phyloP scores from a whole-genome alignment of 2,329 filamentous ascomycete species.

The Colletotrichum chlorophyti region DNA sequence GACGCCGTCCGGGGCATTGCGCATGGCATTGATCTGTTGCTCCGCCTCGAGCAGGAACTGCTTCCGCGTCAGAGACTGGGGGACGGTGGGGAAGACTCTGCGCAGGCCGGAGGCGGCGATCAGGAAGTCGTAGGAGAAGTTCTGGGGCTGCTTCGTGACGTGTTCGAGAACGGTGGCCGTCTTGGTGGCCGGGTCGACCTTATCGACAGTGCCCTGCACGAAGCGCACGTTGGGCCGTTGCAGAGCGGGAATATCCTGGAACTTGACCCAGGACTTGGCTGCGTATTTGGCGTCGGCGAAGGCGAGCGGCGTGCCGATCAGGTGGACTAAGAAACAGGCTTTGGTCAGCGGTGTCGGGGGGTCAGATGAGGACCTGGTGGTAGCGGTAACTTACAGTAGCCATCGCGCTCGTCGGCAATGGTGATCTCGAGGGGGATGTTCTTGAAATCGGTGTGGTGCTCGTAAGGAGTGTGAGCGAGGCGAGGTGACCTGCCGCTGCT shows the following conservation, averaged over 20 bases:
- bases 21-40: slow-evolving; percentile 63
- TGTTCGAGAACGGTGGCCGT: slow-evolving; percentile 61
- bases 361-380: background rate
- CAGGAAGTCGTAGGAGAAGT: slow-evolving; percentile 75
- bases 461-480: slow-evolving; percentile 43
- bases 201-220: slow-evolving; percentile 69
- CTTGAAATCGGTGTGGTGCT: slow-evolving; percentile 48
- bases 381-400: slow-evolving; percentile 68
- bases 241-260: slow-evolving; percentile 71
- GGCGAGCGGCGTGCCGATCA: slow-evolving; percentile 78
- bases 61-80: slow-evolving; percentile 67
- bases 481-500: slow-evolving; percentile 63
- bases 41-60: slow-evolving; percentile 68
- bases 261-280: slow-evolving; percentile 74
- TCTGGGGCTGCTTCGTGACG: slow-evolving; percentile 48
- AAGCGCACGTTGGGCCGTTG: slow-evolving; percentile 66
- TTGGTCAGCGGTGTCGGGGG: slow-evolving; percentile 10
- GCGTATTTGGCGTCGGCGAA: slow-evolving; percentile 70
- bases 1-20: slow-evolving; percentile 62
- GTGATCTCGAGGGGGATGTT: slow-evolving; percentile 71
- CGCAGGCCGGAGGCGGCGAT: slow-evolving; percentile 74
- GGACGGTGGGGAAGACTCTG: slow-evolving; percentile 75
- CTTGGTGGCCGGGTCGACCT: slow-evolving; percentile 66
- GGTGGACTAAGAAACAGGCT: slow-evolving; percentile 64
- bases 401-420: slow-evolving; percentile 80